Evolutionary conservation across 2,329 filamentous ascomycete genomes (phyloP).

Genomic region (Aphanoascus verrucosus): DNA sequence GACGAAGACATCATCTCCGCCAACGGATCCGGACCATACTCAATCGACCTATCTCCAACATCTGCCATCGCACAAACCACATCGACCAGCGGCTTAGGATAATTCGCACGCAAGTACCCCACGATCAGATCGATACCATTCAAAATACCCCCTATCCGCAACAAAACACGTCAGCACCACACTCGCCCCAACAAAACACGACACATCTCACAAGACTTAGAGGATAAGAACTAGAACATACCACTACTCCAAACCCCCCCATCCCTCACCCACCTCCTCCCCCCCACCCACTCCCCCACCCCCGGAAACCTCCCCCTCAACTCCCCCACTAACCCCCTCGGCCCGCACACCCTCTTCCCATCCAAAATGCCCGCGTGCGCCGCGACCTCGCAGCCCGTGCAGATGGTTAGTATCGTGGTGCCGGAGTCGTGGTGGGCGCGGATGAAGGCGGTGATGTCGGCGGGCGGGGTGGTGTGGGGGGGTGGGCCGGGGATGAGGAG

Average conservation of each 20-base stretch:
- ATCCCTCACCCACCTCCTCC: constrained; percentile 6
- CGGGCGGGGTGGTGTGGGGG: constrained; percentile 21
- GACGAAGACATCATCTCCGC: background rate
- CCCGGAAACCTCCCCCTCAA: constrained; percentile 21
- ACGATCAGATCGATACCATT: constrained; percentile 11
- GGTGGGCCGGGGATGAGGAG: constrained; percentile 32
- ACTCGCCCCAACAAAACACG: background rate
- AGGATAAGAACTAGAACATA: background rate
- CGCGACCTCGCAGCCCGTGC: constrained; percentile 20
- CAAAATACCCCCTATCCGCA: constrained; percentile 3
- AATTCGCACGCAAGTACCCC: constrained; percentile 10
- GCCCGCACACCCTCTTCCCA: constrained; percentile 19
- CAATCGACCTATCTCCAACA: background rate
- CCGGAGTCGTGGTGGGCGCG: constrained; percentile 24
- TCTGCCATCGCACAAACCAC: constrained; percentile 6
- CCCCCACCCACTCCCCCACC: constrained; percentile 13
- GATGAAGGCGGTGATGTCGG: constrained; percentile 25
- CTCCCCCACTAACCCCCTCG: constrained; percentile 18
- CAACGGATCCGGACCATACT: background rate
- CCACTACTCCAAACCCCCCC: constrained; percentile 12
- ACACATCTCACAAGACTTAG: background rate
- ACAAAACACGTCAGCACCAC: background rate
- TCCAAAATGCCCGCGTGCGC: constrained; percentile 21
- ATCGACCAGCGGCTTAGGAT: constrained; percentile 5
- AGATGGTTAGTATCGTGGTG: constrained; percentile 22